Base-by-base conservation (phyloP, 1,284 basidiomycete species). In the Ganoderma boninense region DNA sequence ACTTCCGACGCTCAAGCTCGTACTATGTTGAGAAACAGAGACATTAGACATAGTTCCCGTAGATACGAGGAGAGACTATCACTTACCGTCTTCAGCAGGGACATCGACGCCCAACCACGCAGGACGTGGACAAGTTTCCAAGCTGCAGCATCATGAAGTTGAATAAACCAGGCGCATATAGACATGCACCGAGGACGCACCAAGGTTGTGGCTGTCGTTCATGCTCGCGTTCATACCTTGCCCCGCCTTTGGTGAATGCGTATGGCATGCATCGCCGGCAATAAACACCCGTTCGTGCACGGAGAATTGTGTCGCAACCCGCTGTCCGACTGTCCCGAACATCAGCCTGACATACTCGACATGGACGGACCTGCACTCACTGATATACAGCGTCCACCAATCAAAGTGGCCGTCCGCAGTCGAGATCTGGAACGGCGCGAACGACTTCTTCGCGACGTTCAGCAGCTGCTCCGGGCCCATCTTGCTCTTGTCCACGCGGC, bases 131-230 rank as follows among this genome's bases (percentile, higher is more conserved):
- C 85, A 57, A 96, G 77, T 77, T 95, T 96, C 94, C 94, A 95
- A 2, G 86, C 91, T 90, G 69, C 0, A 52, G 18, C 42, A 6
- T 38, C 38, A 62, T 13, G 43, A 43, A n/a, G 14, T 23, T 65
- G 11, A 62, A 18, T 18, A 20, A 4, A 38, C 13, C 43, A 6
- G 20, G 52, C 54, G 32, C n/a, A 59, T 40, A 26, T 43, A n/a
- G 29, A 35, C 4, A 49, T 40, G 26, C 2, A 5, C 32, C 29
- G n/a, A 18, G 18, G 0, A 76, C 81, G 38, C 42, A 89, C 90
- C 85, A n/a, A 95, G 85, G 76, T 95, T 95, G 75, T 94, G 93
- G 16, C 91, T 89, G 77, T 96, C 95, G 71, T 92, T 93, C 92
- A 95, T 95, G 75, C 92, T 92, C 1, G 88, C 89, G 75, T 91